phyloP scores from a whole-genome alignment of 2,329 filamentous ascomycete genomes.

The Aspergillus sp. region DNA sequence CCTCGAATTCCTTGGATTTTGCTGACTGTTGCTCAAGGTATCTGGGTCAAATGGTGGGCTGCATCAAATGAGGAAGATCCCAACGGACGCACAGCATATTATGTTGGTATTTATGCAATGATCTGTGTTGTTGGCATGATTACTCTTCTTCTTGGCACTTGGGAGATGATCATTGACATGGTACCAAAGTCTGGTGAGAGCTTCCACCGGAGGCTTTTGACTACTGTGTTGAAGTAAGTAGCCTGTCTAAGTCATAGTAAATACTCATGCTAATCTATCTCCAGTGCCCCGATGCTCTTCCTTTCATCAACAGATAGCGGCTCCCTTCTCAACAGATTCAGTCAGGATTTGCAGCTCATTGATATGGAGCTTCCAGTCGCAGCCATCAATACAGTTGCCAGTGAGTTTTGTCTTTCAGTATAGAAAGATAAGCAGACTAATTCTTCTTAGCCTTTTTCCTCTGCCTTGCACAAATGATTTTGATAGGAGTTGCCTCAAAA shows the following conservation, averaged over 20 bases:
- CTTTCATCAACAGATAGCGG: constrained; percentile 40
- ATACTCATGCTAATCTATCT: constrained; percentile 8
- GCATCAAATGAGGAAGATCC: constrained; percentile 30
- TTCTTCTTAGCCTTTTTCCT: constrained; percentile 18
- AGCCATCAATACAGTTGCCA: constrained; percentile 36
- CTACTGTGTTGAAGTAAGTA: constrained; percentile 42
- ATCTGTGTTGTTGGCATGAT: constrained; percentile 33
- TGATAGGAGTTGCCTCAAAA: constrained; percentile 45
- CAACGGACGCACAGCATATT: constrained; percentile 30
- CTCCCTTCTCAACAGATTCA: constrained; percentile 39
- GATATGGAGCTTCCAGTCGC: constrained; percentile 41
- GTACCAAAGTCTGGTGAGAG: constrained; percentile 48
- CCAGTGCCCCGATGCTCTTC: constrained; percentile 37
- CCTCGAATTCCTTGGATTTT: neutral
- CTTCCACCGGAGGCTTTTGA: constrained; percentile 46
- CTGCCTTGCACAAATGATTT: constrained; percentile 42
- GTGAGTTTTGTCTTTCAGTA: constrained; percentile 10
- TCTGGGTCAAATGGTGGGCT: constrained; percentile 42
- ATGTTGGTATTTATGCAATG: constrained; percentile 26
- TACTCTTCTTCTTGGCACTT: constrained; percentile 31
- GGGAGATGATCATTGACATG: constrained; percentile 50
- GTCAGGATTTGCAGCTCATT: constrained; percentile 41
- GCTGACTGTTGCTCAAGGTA: constrained; percentile 16
- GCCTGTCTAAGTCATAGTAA: too few relatives aligned
- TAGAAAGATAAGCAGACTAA: neutral